phyloP scores from a whole-genome alignment of 768 basidiomycete genomes.

The Omphalotus guepiniiformis region DNA sequence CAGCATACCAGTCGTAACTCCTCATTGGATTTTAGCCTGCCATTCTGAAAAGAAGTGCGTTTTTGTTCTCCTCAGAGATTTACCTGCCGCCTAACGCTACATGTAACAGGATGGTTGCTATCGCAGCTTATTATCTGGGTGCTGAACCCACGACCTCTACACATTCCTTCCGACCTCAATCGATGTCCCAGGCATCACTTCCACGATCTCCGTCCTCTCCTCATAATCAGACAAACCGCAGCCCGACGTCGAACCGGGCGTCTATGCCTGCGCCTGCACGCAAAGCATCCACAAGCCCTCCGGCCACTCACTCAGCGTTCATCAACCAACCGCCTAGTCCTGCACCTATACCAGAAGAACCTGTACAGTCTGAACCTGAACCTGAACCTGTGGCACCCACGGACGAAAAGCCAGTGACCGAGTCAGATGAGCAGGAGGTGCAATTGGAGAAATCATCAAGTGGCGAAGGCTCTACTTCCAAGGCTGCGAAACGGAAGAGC shows the following conservation, averaged over 20 bases:
- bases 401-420: too few species aligned
- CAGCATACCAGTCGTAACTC: conserved; percentile 92
- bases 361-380: conserved; percentile 20
- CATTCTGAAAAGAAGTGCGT: conserved; percentile 73
- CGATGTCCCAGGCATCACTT: conserved; percentile 68
- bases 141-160: conserved; percentile 49
- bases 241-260: conserved; percentile 47
- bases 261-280: conserved; percentile 65
- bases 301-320: conserved; percentile 33
- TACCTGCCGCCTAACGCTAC: background rate
- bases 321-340: conserved; percentile 31
- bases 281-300: conserved; percentile 35
- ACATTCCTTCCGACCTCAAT: conserved; percentile 56
- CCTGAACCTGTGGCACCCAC: conserved; percentile 12
- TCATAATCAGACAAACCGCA: conserved; percentile 26
- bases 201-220: conserved; percentile 36
- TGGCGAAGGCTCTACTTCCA: background rate
- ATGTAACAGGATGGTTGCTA: conserved; percentile 76
- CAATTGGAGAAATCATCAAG: background rate
- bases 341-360: conserved; percentile 3
- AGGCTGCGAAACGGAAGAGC: conserved; percentile 36
- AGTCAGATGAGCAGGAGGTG: background rate
- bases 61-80: conserved; percentile 2
- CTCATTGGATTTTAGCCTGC: conserved; percentile 93
- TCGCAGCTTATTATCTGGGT: conserved; percentile 78